Base-by-base conservation (phyloP, 208 protist genomes). In the Leishmania gerbilli region DNA sequence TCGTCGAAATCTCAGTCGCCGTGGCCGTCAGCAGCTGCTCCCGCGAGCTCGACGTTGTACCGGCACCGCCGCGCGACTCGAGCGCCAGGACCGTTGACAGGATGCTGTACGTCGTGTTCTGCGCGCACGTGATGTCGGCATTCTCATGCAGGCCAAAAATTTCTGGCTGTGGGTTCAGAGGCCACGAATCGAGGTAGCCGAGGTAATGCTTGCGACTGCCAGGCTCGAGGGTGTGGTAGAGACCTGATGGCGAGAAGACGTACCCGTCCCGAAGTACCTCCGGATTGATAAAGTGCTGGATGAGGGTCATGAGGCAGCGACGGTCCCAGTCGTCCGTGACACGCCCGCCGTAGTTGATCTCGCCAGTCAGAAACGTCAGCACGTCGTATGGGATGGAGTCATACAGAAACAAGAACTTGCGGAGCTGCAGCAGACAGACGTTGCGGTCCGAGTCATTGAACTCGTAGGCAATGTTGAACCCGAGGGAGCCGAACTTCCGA, bases 251-350 rank as follows among this genome's bases (percentile, higher is more conserved):
- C 64, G 96, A 98, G 87, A 99, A 99, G 68, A 75, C 55, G 87
- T 98, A 99, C 51, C 89, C 95, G 5, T 94, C 91, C 40, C 93
- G 51, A 4, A 99, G 89, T 17, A 99, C 95, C 0, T 94, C 84
- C 2, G 88, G 85, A 55, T 77, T 94, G 76, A 99, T 93, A 89
- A 97, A 99, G 64, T 95, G 93, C 51, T 93, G 86, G 47, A 99
- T 95, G 82, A 99, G 96, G 7, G 96, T 98, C 86, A 98, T 97
- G 64, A 99, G 81, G 68, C 93, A 98, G 71, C 89, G 91, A 79
- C 98, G 87, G 86, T 99, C 99, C 95, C 95, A 99, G 88, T 99
- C 97, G 84, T 99, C 98, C 51, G 98, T 99, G 24, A 99, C 98
- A 68, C 98, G 90, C n/a, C 98, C 98, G 72, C 98, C 98, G 87